Evolutionary conservation across 768 basidiomycete species (phyloP).

Genomic region (Leucocoprinus leucothites): DNA sequence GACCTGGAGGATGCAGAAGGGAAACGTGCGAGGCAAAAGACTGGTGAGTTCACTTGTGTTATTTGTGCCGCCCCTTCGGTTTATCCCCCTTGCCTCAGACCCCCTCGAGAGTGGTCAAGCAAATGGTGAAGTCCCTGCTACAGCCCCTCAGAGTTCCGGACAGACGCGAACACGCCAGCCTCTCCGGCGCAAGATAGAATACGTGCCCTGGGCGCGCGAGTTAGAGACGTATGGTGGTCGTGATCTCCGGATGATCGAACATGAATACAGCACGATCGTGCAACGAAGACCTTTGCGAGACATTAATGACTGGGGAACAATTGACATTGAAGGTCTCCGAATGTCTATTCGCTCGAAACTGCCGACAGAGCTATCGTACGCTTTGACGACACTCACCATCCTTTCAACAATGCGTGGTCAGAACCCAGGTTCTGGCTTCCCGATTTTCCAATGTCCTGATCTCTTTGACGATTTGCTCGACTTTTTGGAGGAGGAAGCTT

Average conservation of each 20-base stretch:
- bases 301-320: constrained; percentile 81
- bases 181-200: constrained; percentile 82
- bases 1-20: constrained; percentile 61
- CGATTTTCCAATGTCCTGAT: constrained; percentile 71
- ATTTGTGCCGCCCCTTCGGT: background rate
- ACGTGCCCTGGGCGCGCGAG: constrained; percentile 76
- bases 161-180: constrained; percentile 42
- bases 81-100: constrained; percentile 28
- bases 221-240: constrained; percentile 78
- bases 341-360: constrained; percentile 89
- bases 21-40: constrained; percentile 73
- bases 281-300: constrained; percentile 61
- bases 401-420: constrained; percentile 75
- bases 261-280: constrained; percentile 50
- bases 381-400: constrained; percentile 81
- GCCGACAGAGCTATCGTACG: constrained; percentile 83
- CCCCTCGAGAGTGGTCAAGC: constrained; percentile 37
- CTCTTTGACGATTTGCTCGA: constrained; percentile 86
- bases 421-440: constrained; percentile 65
- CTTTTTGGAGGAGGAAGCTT: constrained; percentile 79
- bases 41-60: constrained; percentile 43
- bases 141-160: constrained; percentile 20
- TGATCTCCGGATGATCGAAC: constrained; percentile 64
- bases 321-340: constrained; percentile 91
- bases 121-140: constrained; percentile 19